Conservation (phyloP, 805 yeast species). For the Saturnispora silvae region DNA sequence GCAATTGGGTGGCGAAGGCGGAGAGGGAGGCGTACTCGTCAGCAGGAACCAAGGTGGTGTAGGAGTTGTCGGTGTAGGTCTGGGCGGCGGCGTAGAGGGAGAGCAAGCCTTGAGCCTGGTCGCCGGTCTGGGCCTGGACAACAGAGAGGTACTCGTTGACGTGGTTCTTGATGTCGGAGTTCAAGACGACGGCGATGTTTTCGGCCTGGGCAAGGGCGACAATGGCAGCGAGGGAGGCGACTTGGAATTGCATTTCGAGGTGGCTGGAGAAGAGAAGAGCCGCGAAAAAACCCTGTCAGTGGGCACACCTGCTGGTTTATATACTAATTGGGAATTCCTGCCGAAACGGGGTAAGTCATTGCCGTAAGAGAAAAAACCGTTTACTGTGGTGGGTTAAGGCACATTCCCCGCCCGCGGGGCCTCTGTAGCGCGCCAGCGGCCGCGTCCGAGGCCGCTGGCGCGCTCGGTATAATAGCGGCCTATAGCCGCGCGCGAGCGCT, state of each 20-base stretch:
- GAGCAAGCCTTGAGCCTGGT: slow-evolving; percentile 24
- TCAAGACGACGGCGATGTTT: slow-evolving; percentile 28
- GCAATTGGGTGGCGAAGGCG: slow-evolving; percentile 23
- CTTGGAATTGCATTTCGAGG: slow-evolving; percentile 19
- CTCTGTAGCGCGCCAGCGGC: too few species aligned
- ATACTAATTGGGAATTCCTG: not conserved
- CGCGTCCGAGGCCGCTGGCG: too few species aligned
- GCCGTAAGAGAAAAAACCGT: too few species aligned
- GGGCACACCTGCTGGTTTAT: too few species aligned
- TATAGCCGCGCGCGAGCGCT: too few species aligned
- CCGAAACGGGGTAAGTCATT: not conserved
- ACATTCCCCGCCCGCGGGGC: too few species aligned
- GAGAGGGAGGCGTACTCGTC: slow-evolving; percentile 14
- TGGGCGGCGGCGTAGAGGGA: slow-evolving; percentile 24
- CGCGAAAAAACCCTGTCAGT: not conserved
- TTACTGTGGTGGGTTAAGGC: too few species aligned
- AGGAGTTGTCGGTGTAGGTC: slow-evolving; percentile 35
- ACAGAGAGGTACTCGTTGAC: slow-evolving; percentile 25
- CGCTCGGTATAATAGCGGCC: too few species aligned
- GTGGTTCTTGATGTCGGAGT: slow-evolving; percentile 27
- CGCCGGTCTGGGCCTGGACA: slow-evolving; percentile 21
- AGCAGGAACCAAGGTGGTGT: slow-evolving; percentile 30
- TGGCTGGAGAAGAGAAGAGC: not conserved
- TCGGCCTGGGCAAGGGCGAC: slow-evolving; percentile 18
- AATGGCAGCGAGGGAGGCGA: slow-evolving; percentile 17